Base-by-base conservation (phyloP, 192 early-diverging fungal species). In the Backusella westeae region DNA sequence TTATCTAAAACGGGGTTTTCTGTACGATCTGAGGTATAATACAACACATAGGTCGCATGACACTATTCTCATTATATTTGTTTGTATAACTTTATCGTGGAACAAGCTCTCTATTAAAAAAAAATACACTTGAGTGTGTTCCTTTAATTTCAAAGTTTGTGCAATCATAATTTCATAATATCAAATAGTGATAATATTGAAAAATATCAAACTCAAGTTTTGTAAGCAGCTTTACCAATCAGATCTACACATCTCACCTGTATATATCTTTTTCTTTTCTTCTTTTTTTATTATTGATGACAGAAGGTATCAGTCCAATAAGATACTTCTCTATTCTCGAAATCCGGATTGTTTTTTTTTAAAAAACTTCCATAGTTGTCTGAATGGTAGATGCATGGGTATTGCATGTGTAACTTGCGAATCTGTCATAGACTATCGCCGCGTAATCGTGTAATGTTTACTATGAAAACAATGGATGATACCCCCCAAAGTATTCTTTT, bases 321-420 rank as follows among this genome's bases (percentile, higher is more conserved):
- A 29, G 26, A 63, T 63, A 29, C 3, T 9, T 6, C 23, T 63
- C 26, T 63, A 63, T 29, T 63, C 23, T 63, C 56, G 10, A 63
- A 63, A 63, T 63, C 29, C 23, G 56, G 56, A 63, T 63, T 59
- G 7, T 29, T 52, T 52, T 59, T 59, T 59, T 23, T 59, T 23
- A 2, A 59, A 2, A 59, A 59, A 53, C 52, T 59, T 23, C 53
- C 53, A 59, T 59, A 59, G 53, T 59, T 59, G 53, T 59, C 53
- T 59, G 53, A 59, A 59, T 59, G 53, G 53, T 59, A 59, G 53
- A 59, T 59, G 53, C 53, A 59, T 59, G 53, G 53, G 53, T 59
- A 26, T 59, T 23, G 53, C 53, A 59, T 59, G 53, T 59, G 53
- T 59, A 23, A 59, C 53, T 23, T 7, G 10, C 9, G 1, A 23